Evolutionary conservation across 805 yeast genomes (phyloP), one percentile per base, ranked within the genome.

Genomic region (Lachancea quebecensis): DNA sequence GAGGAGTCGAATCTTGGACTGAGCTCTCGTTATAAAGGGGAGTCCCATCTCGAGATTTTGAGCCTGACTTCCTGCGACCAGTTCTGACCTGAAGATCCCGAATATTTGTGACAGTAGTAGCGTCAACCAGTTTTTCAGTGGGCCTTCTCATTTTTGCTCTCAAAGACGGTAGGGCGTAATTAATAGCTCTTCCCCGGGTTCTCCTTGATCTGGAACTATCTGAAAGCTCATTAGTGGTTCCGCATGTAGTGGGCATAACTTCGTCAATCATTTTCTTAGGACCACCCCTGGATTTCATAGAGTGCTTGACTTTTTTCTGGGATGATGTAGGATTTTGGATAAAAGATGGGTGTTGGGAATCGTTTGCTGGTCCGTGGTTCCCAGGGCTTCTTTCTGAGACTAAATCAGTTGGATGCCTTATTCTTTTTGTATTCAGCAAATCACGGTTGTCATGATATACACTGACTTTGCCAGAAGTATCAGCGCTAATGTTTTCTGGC

Each of bases 91-190:
- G 62, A 11, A 56, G 48, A 42, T 61, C 66, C 28, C 67, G 66
- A 16, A 66, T 59, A 52, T 64, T 58, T 2, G 57, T 55, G 25
- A 60, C 51, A 2, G 71, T 68, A 1, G 81, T 78, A 1, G 89
- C 89, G 59, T 79, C 85, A 2, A 77, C 78, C 37, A 80, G 65
- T 50, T 72, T 71, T 28, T 69, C 82, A 0, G 80, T 70, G 30
- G 78, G 79, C 51, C 91, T 71, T 57, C 95, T 74, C 81, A 82
- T 72, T 57, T 84, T 85, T 12, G 73, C 75, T 34, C 84, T 69
- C 43, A 83, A 61, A 1, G 90, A 79, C 0, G 89, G 88, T 30
- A 79, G 70, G 15, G 79, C 78, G 54, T 86, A 86, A 58, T 79
- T 77, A 5, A 86, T 77, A 10, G 74, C 72, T 47, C 74, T 77